These are phyloP conservation scores for Fusarium nygamai DNA, from an alignment of 2,329 filamentous ascomycete genomes.

Conservation along the genomic window DNA sequence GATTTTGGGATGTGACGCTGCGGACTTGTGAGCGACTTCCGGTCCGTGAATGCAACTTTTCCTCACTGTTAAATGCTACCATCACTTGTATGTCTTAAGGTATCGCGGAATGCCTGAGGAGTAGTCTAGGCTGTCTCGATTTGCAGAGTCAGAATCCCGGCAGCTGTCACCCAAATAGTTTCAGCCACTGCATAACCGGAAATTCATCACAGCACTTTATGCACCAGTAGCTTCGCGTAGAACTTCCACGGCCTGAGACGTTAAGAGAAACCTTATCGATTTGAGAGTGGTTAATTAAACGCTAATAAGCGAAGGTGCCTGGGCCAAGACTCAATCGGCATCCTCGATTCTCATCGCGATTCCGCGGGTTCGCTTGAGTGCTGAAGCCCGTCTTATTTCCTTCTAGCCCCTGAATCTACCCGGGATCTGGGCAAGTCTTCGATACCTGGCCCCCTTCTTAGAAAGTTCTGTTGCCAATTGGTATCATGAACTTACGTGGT, in stretches of 20 bases:
- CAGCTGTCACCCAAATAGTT: not conserved
- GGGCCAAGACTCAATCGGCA: not conserved
- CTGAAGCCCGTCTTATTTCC: not conserved
- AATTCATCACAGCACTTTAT: not conserved
- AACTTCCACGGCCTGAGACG: not conserved
- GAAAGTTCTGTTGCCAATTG: not conserved
- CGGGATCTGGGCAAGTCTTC: not conserved
- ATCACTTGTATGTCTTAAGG: rapidly evolving
- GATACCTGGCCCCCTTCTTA: rapidly evolving
- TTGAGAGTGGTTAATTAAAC: not conserved
- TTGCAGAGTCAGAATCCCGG: not conserved
- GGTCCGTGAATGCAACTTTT: too few relatives aligned
- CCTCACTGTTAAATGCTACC: not conserved
- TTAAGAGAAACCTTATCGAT: not conserved
- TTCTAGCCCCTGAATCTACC: not conserved
- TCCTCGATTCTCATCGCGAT: not conserved
- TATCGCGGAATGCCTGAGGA: not conserved
- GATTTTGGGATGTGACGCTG: not conserved
- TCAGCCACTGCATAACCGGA: not conserved
- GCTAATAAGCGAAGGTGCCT: not conserved
- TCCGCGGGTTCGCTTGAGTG: rapidly evolving
- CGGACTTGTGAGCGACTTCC: not conserved
- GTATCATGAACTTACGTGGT: too few relatives aligned
- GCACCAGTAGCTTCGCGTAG: not conserved
- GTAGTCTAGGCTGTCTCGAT: not conserved